phyloP scores from a whole-genome alignment of 768 basidiomycete genomes.

The Kwoniella shandongensis region DNA sequence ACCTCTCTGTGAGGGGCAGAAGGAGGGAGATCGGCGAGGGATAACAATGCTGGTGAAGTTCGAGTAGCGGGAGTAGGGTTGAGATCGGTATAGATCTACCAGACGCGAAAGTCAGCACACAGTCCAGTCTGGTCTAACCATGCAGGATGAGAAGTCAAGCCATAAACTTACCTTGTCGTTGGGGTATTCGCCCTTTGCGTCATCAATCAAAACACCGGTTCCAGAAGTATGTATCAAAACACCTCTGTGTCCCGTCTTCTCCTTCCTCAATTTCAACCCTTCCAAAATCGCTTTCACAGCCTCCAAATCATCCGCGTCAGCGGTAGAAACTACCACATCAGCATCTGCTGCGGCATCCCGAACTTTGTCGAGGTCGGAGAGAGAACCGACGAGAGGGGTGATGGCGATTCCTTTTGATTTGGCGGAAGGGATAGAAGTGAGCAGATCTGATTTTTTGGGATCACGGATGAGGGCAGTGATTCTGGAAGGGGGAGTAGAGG shows the following conservation, averaged over 20 bases:
- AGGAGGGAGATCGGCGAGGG: conserved; percentile 41
- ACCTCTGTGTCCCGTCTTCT: conserved; percentile 46
- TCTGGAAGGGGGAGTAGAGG: conserved; percentile 24
- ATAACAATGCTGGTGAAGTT: conserved; percentile 35
- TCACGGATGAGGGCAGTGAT: conserved; percentile 45
- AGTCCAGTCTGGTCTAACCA: not conserved
- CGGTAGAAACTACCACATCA: conserved; percentile 46
- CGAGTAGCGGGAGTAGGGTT: conserved; percentile 38
- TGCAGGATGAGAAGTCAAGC: not conserved
- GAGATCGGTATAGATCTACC: conserved; percentile 50
- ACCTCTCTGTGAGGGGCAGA: conserved; percentile 46
- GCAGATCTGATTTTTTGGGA: conserved; percentile 31
- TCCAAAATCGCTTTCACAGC: conserved; percentile 43
- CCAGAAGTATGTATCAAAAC: conserved; percentile 51
- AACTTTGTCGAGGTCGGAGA: conserved; percentile 44
- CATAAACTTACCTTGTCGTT: conserved; percentile 38
- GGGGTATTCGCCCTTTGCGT: conserved; percentile 40
- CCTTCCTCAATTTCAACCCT: conserved; percentile 45
- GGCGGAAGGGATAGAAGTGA: conserved; percentile 32
- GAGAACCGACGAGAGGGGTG: conserved; percentile 34
- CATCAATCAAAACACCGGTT: conserved; percentile 46
- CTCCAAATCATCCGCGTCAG: conserved; percentile 45
- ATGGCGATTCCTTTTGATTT: conserved; percentile 23
- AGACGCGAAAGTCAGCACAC: not conserved
- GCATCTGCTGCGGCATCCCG: conserved; percentile 32